phyloP scores from a whole-genome alignment of 768 basidiomycete genomes.

The Strobilomyces confusus region DNA sequence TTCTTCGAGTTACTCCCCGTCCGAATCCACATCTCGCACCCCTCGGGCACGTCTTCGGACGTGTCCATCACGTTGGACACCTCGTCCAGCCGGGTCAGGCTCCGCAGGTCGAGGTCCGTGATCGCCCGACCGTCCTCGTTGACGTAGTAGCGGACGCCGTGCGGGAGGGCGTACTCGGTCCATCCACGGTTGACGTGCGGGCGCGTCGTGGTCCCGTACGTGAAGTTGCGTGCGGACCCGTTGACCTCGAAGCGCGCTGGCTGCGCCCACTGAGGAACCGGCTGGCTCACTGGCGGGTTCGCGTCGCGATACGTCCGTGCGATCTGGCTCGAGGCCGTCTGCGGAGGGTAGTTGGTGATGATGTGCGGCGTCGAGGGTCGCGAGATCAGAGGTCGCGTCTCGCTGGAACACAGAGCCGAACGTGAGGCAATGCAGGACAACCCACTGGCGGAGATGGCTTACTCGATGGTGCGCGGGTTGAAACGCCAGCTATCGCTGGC shows the following conservation, averaged over 20 bases:
- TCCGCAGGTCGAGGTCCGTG: slow-evolving; percentile 69
- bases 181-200: slow-evolving; percentile 50
- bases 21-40: slow-evolving; percentile 64
- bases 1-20: slow-evolving; percentile 33
- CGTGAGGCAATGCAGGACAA: not conserved
- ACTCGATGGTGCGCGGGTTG: slow-evolving; percentile 22
- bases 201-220: slow-evolving; percentile 24
- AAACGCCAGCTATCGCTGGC: slow-evolving; percentile 12
- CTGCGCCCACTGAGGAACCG: slow-evolving; percentile 27
- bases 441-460: slow-evolving; percentile 1
- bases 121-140: slow-evolving; percentile 58
- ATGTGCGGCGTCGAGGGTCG: slow-evolving; percentile 30
- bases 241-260: slow-evolving; percentile 25
- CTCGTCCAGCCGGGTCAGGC: slow-evolving; percentile 44
- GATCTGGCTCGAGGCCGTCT: slow-evolving; percentile 21
- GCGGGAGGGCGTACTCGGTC: slow-evolving; percentile 74
- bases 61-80: slow-evolving; percentile 31
- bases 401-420: slow-evolving; percentile 33
- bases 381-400: slow-evolving; percentile 50
- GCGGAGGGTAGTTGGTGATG: slow-evolving; percentile 20
- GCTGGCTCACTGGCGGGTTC: slow-evolving; percentile 23
- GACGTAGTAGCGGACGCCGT: slow-evolving; percentile 65
- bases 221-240: slow-evolving; percentile 27
- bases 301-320: slow-evolving; percentile 22
- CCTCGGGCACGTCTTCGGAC: slow-evolving; percentile 33